These are phyloP conservation scores for Actinomucor elegans DNA, from an alignment of 371 early-diverging fungal species.

Conservation along the genomic window DNA sequence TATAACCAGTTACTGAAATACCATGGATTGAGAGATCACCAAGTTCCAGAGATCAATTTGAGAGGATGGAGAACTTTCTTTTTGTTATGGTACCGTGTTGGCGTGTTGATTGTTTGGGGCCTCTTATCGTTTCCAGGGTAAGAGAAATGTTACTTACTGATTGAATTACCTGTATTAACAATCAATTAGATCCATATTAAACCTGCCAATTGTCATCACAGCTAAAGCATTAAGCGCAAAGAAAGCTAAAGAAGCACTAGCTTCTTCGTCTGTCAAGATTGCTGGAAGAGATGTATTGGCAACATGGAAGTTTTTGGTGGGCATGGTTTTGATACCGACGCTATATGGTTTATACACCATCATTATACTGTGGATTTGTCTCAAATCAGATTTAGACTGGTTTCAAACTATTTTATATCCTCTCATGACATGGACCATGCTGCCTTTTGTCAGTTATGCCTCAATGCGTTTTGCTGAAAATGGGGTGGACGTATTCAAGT, in stretches of 20 bases:
- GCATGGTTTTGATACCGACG: slow-evolving; percentile 75
- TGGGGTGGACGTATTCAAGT: slow-evolving; percentile 85
- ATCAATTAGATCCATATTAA: slow-evolving; percentile 63
- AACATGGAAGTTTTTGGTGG: slow-evolving; percentile 95
- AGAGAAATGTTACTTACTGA: slow-evolving; percentile 4
- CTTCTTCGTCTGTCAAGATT: slow-evolving; percentile 90
- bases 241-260: slow-evolving; percentile 88
- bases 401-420: slow-evolving; percentile 40
- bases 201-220: slow-evolving; percentile 76
- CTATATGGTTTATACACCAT: slow-evolving; percentile 75
- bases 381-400: slow-evolving; percentile 39
- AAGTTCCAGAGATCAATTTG: slow-evolving; percentile 83
- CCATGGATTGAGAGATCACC: slow-evolving; percentile 94
- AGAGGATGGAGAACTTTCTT: slow-evolving; percentile 68
- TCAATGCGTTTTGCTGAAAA: slow-evolving; percentile 87
- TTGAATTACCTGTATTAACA: not conserved
- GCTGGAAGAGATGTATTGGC: slow-evolving; percentile 92
- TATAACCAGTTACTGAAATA: slow-evolving; percentile 89
- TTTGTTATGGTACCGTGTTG: slow-evolving; percentile 67
- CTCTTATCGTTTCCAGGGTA: slow-evolving; percentile 87
- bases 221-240: slow-evolving; percentile 70
- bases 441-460: slow-evolving; percentile 78
- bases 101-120: slow-evolving; percentile 69
- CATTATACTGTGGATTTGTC: slow-evolving; percentile 45
- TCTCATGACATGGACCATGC: slow-evolving; percentile 54